phyloP scores from a whole-genome alignment of 2,329 filamentous ascomycete genomes.

The Alternaria metachromatica region DNA sequence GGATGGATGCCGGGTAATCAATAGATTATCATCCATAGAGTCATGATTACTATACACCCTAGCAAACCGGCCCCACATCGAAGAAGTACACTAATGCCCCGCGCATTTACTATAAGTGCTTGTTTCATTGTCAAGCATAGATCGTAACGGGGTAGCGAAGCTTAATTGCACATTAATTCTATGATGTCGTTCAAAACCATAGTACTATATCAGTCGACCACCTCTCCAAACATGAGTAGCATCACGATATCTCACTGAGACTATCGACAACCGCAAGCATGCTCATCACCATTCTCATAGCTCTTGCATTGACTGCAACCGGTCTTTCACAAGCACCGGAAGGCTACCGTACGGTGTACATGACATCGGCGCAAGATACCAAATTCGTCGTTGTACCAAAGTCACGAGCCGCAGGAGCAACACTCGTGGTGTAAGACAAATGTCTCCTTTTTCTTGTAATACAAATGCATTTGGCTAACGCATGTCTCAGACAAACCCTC shows the following conservation, averaged over 20 bases:
- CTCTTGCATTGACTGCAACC: slow-evolving; percentile 28
- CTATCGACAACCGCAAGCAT: slow-evolving; percentile 7
- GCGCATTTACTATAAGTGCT: slow-evolving; percentile 5
- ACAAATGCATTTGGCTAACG: neutral
- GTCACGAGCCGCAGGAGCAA: slow-evolving; percentile 22
- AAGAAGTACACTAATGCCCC: slow-evolving; percentile 1
- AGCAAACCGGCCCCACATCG: neutral
- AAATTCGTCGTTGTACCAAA: slow-evolving; percentile 41
- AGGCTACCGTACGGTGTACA: slow-evolving; percentile 39
- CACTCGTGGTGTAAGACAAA: slow-evolving; percentile 34
- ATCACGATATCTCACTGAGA: neutral
- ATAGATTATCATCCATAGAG: slow-evolving; percentile 2
- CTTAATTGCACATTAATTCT: neutral
- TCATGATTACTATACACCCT: neutral
- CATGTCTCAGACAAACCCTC: slow-evolving; percentile 24
- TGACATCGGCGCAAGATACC: slow-evolving; percentile 36
- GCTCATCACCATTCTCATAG: slow-evolving; percentile 23
- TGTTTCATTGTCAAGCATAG: neutral
- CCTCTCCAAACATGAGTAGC: neutral
- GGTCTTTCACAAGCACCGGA: slow-evolving; percentile 30
- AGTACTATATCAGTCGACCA: neutral
- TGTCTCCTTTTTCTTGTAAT: neutral
- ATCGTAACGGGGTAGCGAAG: neutral
- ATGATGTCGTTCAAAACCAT: neutral
- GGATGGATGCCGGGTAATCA: slow-evolving; percentile 13